Base-by-base conservation (phyloP, 768 basidiomycete species). In the Mrakia gelida region DNA sequence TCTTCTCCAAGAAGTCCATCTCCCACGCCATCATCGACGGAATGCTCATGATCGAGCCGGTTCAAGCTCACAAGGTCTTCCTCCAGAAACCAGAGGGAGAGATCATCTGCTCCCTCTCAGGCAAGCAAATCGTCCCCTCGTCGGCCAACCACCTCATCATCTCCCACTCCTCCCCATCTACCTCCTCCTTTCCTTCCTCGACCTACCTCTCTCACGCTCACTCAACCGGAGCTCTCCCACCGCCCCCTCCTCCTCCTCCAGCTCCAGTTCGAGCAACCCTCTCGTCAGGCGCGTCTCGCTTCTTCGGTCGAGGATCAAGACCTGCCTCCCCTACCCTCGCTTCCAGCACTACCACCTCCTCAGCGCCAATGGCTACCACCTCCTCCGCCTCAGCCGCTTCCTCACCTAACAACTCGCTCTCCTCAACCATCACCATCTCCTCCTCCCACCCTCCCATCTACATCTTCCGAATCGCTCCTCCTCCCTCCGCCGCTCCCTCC, bases 1-100 rank as follows among this genome's bases (percentile, higher is more conserved):
- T 93, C 56, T 92, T 23, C 89, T 95, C 38, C 90, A 94, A 72
- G 30, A 79, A 79, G 71, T 90, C 90, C 6, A 91, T 98, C 32
- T 87, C 91, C 5, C 85, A 89, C 34, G 96, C 96, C 8, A 92
- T 99, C 77, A 90, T 98, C 80, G 89, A 88, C 13, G 94, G 94
- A 0, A 92, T 95, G 82, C 88, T 99, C 41, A 89, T 88, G 21
- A 90, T 99, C 73, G 96, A 98, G 82, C 95, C 96, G 5, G 88
- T 95, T 79, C 86, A 92, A 0, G 88, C 74, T 1, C n/a, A 56
- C 65, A 63, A 71, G 32, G 65, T 74, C 13, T 73, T 74, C 30
- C 43, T 72, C 32, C 72, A 74, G 43, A 68, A 62, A 43, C 62
- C 71, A 11, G 72, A 78, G 10, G 67, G 86, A 80, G 89, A 88